Conservation (phyloP, 257 asterid species). For the Datura wrightii region DNA sequence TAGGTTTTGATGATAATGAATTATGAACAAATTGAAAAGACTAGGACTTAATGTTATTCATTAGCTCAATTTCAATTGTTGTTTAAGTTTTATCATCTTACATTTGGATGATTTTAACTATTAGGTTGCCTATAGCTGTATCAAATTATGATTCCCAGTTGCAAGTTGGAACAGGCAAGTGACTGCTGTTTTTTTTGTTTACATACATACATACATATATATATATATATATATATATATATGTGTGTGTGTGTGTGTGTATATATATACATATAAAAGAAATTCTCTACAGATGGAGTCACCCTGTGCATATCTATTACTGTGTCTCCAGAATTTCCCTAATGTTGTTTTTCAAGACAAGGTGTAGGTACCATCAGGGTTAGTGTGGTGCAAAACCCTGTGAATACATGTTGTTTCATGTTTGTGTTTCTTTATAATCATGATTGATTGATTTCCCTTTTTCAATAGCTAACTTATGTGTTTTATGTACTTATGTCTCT, state of each 20-base stretch:
- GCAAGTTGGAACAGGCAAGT: not conserved
- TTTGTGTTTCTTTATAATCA: not conserved
- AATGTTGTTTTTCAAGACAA: not conserved
- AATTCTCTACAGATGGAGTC: constrained; percentile 14
- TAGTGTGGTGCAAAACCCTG: constrained; percentile 8
- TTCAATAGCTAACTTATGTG: not conserved
- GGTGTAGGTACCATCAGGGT: not conserved
- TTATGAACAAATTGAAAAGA: not conserved
- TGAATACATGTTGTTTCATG: not conserved
- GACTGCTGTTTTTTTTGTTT: not conserved
- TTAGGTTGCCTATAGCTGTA: not conserved
- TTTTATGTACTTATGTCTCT: constrained; percentile 19
- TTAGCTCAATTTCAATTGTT: not conserved
- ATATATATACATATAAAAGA: too few species aligned
- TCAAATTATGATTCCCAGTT: not conserved
- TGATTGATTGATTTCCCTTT: not conserved
- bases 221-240: too few species aligned
- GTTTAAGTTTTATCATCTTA: not conserved
- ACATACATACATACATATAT: too few species aligned
- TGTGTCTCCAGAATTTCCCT: not conserved
- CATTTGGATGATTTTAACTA: constrained; percentile 4
- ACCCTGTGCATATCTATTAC: not conserved
- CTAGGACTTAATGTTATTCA: not conserved
- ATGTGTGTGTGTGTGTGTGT: too few species aligned
- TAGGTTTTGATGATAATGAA: not conserved